phyloP scores from a whole-genome alignment of 2,329 filamentous ascomycete species.

The Cercospora sp. region DNA sequence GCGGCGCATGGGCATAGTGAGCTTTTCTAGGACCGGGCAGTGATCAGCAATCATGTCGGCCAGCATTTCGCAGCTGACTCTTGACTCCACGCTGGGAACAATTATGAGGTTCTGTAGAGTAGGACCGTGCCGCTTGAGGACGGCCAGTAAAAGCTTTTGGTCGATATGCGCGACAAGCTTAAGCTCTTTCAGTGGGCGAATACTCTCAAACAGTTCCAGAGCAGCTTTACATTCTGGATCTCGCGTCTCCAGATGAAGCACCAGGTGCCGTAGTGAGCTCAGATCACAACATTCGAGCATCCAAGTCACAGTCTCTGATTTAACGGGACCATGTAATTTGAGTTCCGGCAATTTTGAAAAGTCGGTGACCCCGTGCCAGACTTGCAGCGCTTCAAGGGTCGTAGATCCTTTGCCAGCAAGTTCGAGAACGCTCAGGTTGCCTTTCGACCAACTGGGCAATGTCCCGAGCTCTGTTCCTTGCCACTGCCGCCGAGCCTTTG shows the following conservation, averaged over 20 bases:
- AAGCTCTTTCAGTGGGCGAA: not conserved
- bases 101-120: too few species aligned
- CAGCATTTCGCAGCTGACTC: too few species aligned
- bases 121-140: too few species aligned
- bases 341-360: not conserved
- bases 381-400: not conserved
- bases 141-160: too few species aligned
- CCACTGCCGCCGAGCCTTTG: not conserved
- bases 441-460: not conserved
- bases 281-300: not conserved
- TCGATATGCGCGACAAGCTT: too few species aligned
- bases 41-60: too few species aligned
- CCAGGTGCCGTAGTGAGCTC: not conserved
- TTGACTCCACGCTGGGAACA: too few species aligned
- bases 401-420: not conserved
- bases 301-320: not conserved
- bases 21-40: too few species aligned
- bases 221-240: not conserved
- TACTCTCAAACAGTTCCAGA: not conserved
- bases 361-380: not conserved
- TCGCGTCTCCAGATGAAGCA: not conserved
- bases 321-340: not conserved
- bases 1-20: too few species aligned
- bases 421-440: not conserved
- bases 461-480: not conserved